Base-by-base conservation (phyloP, 768 basidiomycete genomes). In the Tubosaeta sp. region DNA sequence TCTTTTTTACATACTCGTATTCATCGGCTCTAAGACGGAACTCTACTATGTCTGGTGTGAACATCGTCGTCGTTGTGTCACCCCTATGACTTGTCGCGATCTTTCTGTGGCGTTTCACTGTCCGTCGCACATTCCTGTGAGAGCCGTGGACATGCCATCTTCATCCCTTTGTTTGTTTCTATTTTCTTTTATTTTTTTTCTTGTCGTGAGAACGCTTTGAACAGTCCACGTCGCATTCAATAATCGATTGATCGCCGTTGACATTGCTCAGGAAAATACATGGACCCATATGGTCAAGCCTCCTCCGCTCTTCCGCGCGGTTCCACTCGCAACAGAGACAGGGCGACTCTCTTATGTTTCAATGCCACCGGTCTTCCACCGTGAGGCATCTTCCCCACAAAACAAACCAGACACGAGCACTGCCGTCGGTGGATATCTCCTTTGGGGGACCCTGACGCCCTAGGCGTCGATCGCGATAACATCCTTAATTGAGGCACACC, bases 381-480 rank as follows among this genome's bases (percentile, higher is more conserved):
- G 37, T 38, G 17, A 38, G 17, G 17, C 14, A 16, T 4, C 53
- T 62, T 58, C 64, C 56, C 66, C 60, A 38, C 55, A 58, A 46
- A 44, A 44, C 46, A 46, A 17, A 52, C 50, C 53, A 55, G 46
- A 39, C 46, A 54, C 16, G 51, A 38, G 17, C 33, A 39, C 38
- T 49, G 47, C 39, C 77, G 73, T 26, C 71, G 63, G 64, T 79
- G 82, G 64, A 85, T 83, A 79, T 77, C 29, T 64, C 43, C 27
- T 43, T 43, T 11, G n/a, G 22, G 42, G 26, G 25, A 13, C 14
- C 22, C 13, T 22, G 41, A 31, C 48, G 57, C 51, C 17, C 26
- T 37, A 38, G 53, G 45, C 58, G 68, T 64, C 68, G 62, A 68
- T 68, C 67, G 65, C 62, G 64, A 65, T 59, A 64, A 43, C 43